Conservation (phyloP, 108 stramenopile genomes). For the Parietichytrium sp. region DNA sequence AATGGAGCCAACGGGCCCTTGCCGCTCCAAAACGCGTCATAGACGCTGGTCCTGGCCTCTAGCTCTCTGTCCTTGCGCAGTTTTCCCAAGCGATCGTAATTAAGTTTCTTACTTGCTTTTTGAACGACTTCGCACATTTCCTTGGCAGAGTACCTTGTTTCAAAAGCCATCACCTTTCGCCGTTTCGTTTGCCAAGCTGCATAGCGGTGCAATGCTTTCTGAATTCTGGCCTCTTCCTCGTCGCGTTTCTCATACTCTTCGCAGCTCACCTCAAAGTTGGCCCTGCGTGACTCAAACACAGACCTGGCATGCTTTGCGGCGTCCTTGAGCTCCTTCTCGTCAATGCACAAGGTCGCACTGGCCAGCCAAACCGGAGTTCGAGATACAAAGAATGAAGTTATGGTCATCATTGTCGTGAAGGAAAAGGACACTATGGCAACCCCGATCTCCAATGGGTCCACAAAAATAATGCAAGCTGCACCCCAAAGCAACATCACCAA, state of each 20-base stretch:
- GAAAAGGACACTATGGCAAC: constrained; percentile 16
- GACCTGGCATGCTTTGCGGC: constrained; percentile 14
- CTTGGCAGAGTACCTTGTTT: background rate
- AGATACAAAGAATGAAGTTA: background rate
- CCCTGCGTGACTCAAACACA: background rate
- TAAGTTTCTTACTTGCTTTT: constrained; percentile 5
- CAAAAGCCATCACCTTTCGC: background rate
- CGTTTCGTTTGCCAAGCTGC: background rate
- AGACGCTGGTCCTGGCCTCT: background rate
- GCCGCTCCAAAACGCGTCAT: constrained; percentile 20
- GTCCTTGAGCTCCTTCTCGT: constrained; percentile 23
- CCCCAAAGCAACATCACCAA: background rate
- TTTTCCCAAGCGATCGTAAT: background rate
- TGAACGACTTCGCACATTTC: constrained; percentile 20
- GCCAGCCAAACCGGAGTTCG: constrained; percentile 34
- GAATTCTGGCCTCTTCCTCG: background rate
- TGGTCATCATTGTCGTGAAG: background rate
- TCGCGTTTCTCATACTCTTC: constrained; percentile 9
- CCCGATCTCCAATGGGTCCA: constrained; percentile 20
- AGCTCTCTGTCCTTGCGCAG: background rate
- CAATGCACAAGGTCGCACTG: constrained; percentile 11
- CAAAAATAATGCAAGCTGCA: background rate
- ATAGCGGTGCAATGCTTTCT: background rate
- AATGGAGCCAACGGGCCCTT: constrained; percentile 35
- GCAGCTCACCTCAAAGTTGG: constrained; percentile 17